Percentiles rank a stretch among this genome's conserved stretches.
These are phyloP conservation scores for Trichosphaerium sp. DNA, from an alignment of 78 protist genomes.

Conservation along the genomic window DNA sequence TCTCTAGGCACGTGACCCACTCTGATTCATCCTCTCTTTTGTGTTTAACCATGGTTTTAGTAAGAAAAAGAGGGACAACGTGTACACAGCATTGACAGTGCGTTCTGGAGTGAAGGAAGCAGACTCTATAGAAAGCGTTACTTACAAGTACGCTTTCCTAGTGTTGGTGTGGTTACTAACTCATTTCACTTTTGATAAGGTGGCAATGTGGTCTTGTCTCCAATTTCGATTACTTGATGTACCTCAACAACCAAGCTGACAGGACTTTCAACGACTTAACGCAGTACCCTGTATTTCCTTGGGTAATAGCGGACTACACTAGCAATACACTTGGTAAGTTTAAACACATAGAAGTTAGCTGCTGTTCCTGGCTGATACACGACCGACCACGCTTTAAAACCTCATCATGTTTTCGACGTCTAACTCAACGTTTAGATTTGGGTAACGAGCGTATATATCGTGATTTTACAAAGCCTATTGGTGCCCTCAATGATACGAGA, in stretches of 20 bases:
- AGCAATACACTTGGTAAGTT: conserved; percentile 3
- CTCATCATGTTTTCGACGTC: neutral
- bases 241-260: conserved; percentile 70
- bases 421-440: conserved; percentile 9
- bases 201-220: conserved; percentile 71
- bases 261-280: conserved; percentile 74
- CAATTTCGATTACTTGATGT: conserved; percentile 79
- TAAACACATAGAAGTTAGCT: neutral
- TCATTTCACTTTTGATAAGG: neutral
- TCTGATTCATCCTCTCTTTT: too few relatives aligned
- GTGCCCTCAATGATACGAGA: conserved; percentile 71
- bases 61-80: conserved; percentile 6
- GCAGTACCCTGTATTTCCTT: conserved; percentile 78
- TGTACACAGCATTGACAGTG: conserved; percentile 1
- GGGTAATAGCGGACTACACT: conserved; percentile 58
- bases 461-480: conserved; percentile 83
- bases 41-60: neutral
- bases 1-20: too few relatives aligned
- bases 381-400: neutral
- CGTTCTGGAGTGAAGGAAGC: neutral
- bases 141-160: neutral
- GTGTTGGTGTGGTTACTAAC: conserved; percentile 10
- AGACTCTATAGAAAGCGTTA: neutral
- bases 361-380: conserved; percentile 29
- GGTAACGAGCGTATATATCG: conserved; percentile 41